Conservation (phyloP, 2,329 filamentous ascomycete genomes). For the Phialophora tarda region DNA sequence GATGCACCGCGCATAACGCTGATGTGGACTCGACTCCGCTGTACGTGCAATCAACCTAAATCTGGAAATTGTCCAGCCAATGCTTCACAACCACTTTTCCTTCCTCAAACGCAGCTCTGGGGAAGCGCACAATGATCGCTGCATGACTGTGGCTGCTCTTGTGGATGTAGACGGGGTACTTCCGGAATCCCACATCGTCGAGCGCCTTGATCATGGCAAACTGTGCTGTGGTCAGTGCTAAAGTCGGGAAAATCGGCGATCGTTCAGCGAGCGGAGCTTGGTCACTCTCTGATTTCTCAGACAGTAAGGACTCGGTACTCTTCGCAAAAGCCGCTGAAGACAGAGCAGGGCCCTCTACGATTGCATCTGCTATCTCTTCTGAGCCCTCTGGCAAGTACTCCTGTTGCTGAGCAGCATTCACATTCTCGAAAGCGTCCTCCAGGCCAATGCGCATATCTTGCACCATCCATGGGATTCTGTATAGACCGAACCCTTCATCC, state of each 20-base stretch:
- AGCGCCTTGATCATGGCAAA: conserved; percentile 83
- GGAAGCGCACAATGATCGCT: conserved; percentile 80
- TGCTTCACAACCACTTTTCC: conserved; percentile 78
- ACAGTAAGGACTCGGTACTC: conserved; percentile 26
- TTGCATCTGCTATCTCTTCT: conserved; percentile 53
- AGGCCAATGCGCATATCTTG: conserved; percentile 76
- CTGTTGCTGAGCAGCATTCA: conserved; percentile 71
- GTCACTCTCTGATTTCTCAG: conserved; percentile 44
- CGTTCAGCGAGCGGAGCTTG: conserved; percentile 17
- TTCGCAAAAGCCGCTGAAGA: conserved; percentile 20
- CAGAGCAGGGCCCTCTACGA: conserved; percentile 14
- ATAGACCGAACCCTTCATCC: conserved; percentile 70
- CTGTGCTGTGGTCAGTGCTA: conserved; percentile 79
- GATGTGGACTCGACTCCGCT: not conserved
- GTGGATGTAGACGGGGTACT: conserved; percentile 60
- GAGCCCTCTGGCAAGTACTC: conserved; percentile 69
- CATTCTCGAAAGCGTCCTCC: conserved; percentile 76
- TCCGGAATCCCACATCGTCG: conserved; percentile 66
- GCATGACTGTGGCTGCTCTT: conserved; percentile 83
- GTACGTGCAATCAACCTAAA: conserved; percentile 48
- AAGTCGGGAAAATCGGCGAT: conserved; percentile 64
- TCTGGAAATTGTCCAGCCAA: conserved; percentile 76
- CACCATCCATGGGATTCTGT: conserved; percentile 76
- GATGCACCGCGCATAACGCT: not conserved
- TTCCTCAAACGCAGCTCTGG: conserved; percentile 72